Conservation (phyloP, 805 yeast genomes). For the Hanseniaspora singularis region DNA sequence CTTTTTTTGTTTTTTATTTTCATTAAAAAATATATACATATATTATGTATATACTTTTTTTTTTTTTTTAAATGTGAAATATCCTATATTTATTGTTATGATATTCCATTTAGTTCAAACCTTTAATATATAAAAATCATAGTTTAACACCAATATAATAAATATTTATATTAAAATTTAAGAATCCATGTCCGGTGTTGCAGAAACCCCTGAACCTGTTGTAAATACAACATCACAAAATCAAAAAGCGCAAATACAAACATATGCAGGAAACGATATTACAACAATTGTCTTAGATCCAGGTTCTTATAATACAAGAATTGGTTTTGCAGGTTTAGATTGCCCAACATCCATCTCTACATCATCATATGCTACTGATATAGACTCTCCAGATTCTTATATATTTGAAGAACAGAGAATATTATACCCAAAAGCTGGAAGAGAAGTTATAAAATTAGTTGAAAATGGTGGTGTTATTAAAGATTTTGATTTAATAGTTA, state of each 20-base stretch:
- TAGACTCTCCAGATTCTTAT: slow-evolving; percentile 17
- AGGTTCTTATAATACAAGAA: slow-evolving; percentile 70
- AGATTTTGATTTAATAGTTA: slow-evolving; percentile 81
- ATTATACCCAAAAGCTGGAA: slow-evolving; percentile 33
- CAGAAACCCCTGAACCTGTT: too few species aligned
- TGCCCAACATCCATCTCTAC: slow-evolving; percentile 67
- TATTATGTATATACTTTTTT: too few species aligned
- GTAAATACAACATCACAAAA: not conserved
- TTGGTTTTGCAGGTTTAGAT: slow-evolving; percentile 90
- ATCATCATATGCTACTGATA: slow-evolving; percentile 43
- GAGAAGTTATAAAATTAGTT: slow-evolving; percentile 44
- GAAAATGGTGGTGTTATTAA: slow-evolving; percentile 44
- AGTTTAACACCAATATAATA: too few species aligned
- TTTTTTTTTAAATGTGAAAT: too few species aligned
- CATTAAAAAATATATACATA: too few species aligned
- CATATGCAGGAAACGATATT: slow-evolving; percentile 63
- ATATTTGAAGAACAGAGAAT: slow-evolving; percentile 34
- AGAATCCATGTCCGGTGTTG: too few species aligned
- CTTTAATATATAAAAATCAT: too few species aligned
- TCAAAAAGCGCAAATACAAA: slow-evolving; percentile 30
- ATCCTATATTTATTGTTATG: too few species aligned
- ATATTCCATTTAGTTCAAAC: too few species aligned
- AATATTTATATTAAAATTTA: too few species aligned
- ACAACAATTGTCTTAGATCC: slow-evolving; percentile 86
- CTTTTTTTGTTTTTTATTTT: too few species aligned